phyloP scores from a whole-genome alignment of 345 rosid species.

The Eutrema heterophyllum region DNA sequence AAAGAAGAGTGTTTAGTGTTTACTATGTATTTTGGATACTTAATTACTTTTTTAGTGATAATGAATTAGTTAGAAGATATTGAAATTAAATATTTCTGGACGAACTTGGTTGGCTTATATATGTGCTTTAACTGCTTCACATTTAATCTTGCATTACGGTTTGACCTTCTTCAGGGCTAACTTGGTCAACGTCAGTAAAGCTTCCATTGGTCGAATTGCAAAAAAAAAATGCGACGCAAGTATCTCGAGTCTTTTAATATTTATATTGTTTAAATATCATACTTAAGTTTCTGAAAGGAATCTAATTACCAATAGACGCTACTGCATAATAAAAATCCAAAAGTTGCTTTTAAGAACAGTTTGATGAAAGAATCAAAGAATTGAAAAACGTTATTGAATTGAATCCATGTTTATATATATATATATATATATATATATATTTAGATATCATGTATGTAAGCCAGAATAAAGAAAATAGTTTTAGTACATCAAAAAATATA shows the following conservation, averaged over 20 bases:
- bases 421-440: no score
- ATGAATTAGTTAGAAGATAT: slow-evolving; percentile 14
- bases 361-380: neutral
- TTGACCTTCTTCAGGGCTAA: slow-evolving; percentile 10
- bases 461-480: neutral
- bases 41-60: neutral
- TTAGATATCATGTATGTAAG: neutral
- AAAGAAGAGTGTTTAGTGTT: neutral
- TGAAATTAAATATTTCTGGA: slow-evolving; percentile 15
- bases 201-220: neutral
- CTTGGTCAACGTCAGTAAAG: slow-evolving; percentile 3
- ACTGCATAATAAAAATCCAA: neutral
- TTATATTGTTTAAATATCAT: no score
- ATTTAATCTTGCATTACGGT: neutral
- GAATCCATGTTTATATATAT: no score
- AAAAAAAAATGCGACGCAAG: neutral
- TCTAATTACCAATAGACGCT: neutral
- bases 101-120: slow-evolving; percentile 18
- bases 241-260: neutral
- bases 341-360: neutral
- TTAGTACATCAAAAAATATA: neutral
- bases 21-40: neutral
- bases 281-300: neutral
- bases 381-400: no score
- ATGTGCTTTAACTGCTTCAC: slow-evolving; percentile 13